Base-by-base conservation (phyloP, 2,329 filamentous ascomycete genomes). In the Xylaria sp. region DNA sequence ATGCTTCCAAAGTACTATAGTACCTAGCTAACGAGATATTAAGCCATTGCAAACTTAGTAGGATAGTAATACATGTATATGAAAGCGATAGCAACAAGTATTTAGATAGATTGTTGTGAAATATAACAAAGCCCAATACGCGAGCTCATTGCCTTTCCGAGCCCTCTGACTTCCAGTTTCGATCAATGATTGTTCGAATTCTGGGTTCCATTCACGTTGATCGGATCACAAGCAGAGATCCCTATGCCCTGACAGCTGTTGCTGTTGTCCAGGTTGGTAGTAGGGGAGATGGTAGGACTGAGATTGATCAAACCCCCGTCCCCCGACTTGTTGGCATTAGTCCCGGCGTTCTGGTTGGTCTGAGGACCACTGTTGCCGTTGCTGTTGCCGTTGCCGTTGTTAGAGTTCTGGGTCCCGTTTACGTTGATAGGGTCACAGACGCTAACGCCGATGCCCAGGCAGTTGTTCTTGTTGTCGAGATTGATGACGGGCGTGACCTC, bases 211-310 rank as follows among this genome's bases (percentile, higher is more conserved):
- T 40, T 34, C 8, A 66, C 63, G 7, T 62, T 66, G 48, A 64
- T 64, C 19, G 62, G 63, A 39, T 66, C 63, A 34, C 62, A 66
- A 2, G 57, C 63, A 0, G 60, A 63, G 39, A 64, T 59, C 21
- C 63, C 63, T 17, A 66, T 37, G 19, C 63, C 63, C 18, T 37
- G 22, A 29, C 62, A 66, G 52, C 51, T 56, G 50, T 66, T 63
- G 26, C 53, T 52, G 52, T 57, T 59, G 48, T 29, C 48, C 2
- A 64, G 34, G 39, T 47, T 48, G 38, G 62, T 7, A 1, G 54
- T 53, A 0, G 62, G 63, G 0, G 53, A 50, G 17, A 61, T n/a
- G 5, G 13, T 20, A 4, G 61, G 61, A 40, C 47, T 56, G 20
- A 63, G 18, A 42, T 65, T 41, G 44, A 65, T 38, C 6, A 65